Conservation (phyloP, 1,139 yeast genomes). For the Scheffersomyces lignicola region DNA sequence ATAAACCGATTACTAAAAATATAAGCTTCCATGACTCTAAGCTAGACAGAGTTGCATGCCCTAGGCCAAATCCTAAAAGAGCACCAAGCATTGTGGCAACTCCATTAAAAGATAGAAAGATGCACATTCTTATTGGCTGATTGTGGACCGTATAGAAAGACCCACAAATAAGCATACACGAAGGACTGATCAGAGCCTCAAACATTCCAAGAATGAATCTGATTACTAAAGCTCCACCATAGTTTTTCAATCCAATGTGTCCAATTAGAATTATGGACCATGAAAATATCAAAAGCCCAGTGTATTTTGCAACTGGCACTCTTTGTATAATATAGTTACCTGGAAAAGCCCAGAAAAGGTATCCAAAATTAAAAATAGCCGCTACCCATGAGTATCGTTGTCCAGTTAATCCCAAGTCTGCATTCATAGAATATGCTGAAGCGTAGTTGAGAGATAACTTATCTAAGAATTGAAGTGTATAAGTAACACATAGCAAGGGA, state of each 20-base stretch:
- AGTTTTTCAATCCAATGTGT: conserved; percentile 44
- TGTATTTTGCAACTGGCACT: conserved; percentile 53
- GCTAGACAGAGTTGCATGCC: conserved; percentile 25
- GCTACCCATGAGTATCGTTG: conserved; percentile 48
- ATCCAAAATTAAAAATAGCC: conserved; percentile 60
- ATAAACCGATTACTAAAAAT: conserved; percentile 49
- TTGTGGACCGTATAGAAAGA: conserved; percentile 25
- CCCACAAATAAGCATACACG: conserved; percentile 26
- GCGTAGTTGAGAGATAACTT: conserved; percentile 47
- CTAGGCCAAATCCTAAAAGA: conserved; percentile 32
- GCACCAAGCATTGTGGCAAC: conserved; percentile 34
- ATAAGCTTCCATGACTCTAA: conserved; percentile 28
- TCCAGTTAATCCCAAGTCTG: conserved; percentile 23
- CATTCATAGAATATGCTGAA: conserved; percentile 21
- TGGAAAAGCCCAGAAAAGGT: conserved; percentile 53
- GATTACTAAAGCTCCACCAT: conserved; percentile 50
- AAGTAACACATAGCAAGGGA: conserved; percentile 48
- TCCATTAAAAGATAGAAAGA: conserved; percentile 30
- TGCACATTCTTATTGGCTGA: conserved; percentile 36
- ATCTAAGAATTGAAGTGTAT: conserved; percentile 49
- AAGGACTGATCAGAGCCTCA: conserved; percentile 38
- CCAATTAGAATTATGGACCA: conserved; percentile 56
- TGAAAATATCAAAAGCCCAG: conserved; percentile 41
- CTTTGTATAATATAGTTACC: conserved; percentile 52
- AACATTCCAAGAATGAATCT: conserved; percentile 44